Base-by-base conservation (phyloP, 108 stramenopile species). In the Skeletonema marinoi region DNA sequence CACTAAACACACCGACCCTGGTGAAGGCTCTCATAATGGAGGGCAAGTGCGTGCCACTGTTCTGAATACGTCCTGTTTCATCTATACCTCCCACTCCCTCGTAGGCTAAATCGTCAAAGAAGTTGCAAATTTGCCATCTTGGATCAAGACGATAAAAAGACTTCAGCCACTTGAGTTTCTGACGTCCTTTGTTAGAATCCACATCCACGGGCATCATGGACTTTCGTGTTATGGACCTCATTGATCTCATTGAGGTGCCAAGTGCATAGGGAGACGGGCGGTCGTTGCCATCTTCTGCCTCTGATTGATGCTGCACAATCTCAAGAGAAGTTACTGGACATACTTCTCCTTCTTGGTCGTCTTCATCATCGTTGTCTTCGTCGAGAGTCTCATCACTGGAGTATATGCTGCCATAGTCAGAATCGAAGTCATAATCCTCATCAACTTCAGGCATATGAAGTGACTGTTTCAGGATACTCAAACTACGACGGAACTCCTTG, bases 21-120 rank as follows among this genome's bases (percentile, higher is more conserved):
- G 13, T 25, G 60, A 59, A 62, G 60, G 46, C 46, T 44, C 50
- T 17, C 44, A 29, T 54, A 35, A 44, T 44, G 38, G n/a, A 44
- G 13, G 61, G 38, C 38, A 42, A 48, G 16, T 48, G 36, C 36
- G 8, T 8, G 36, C 36, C 46, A 14, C 46, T 48, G n/a, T n/a
- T 3, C 1, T 48, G 46, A 2, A 48, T 48, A 14, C 46, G 46
- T 4, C 46, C 46, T 4, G 46, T 11, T 48, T 48, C 46, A 48
- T 48, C 46, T 48, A 48, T 48, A 4, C 46, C 46, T n/a, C n/a
- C 46, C 13, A 48, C 46, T 48, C 46, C 46, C 48, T 77, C 71
- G 29, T 71, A 63, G 9, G 73, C 81, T 32, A 84, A 69, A 13
- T 87, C 83, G 32, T 87, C 67, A 60, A 87, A 87, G 61, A 66